phyloP scores from a whole-genome alignment of 371 early-diverging fungal species.

The Funneliformis caledonium region DNA sequence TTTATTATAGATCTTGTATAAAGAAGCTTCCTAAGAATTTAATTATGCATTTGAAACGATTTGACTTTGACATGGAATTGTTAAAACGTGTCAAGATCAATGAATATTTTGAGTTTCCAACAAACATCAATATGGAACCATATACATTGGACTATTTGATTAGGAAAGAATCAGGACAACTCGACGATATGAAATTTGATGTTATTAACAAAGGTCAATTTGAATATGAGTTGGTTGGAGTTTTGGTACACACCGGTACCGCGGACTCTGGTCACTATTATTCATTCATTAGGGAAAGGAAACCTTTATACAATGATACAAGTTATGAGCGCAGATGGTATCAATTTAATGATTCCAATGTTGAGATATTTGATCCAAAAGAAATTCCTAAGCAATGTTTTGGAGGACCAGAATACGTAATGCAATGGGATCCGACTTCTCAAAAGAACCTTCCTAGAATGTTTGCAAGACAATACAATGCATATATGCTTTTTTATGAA shows the following conservation, averaged over 20 bases:
- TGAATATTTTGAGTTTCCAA: slow-evolving; percentile 58
- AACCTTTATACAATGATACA: neutral
- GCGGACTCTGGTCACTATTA: slow-evolving; percentile 64
- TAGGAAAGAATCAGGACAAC: slow-evolving; percentile 48
- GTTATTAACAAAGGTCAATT: slow-evolving; percentile 31
- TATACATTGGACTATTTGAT: slow-evolving; percentile 52
- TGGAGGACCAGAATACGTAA: slow-evolving; percentile 51
- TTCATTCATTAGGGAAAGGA: slow-evolving; percentile 56
- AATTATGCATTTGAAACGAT: slow-evolving; percentile 61
- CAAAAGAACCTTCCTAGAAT: slow-evolving; percentile 47
- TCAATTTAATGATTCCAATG: slow-evolving; percentile 59
- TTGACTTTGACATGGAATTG: slow-evolving; percentile 60
- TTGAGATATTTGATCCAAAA: slow-evolving; percentile 53
- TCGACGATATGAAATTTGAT: slow-evolving; percentile 43
- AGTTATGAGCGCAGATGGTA: slow-evolving; percentile 47
- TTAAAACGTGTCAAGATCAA: slow-evolving; percentile 58
- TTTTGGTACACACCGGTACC: slow-evolving; percentile 61
- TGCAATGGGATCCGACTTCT: slow-evolving; percentile 45
- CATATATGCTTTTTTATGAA: slow-evolving; percentile 61
- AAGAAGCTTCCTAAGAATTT: slow-evolving; percentile 54
- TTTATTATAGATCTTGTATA: slow-evolving; percentile 49
- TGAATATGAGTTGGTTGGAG: slow-evolving; percentile 55
- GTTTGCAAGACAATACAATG: slow-evolving; percentile 54
- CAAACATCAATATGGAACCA: slow-evolving; percentile 52
- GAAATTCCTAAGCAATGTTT: slow-evolving; percentile 53